Evolutionary conservation across 2,329 filamentous ascomycete species (phyloP), one percentile per base, ranked within the genome.

Genomic region (Rhynchosporium secalis): DNA sequence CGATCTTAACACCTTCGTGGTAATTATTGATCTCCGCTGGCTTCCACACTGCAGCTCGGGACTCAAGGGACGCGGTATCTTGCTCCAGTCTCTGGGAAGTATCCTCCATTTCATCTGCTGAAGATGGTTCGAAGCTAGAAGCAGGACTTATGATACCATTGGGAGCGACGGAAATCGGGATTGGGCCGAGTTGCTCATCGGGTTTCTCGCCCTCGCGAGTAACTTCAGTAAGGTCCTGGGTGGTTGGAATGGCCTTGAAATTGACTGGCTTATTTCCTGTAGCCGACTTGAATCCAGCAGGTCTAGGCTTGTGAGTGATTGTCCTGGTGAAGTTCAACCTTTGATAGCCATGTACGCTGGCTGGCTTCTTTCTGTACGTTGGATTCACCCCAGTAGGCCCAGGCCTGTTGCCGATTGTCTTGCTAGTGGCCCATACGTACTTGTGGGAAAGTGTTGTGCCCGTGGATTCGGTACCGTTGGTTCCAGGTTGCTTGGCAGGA

Each of bases 31-130:
- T 43, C 57, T 58, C 56, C 7, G 8, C 33, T 29, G 56, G 56
- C 31, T 58, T 58, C 56, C 56, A 58, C 41, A 49, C 38, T 6
- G 56, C 7, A 29, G 31, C 56, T 36, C 56, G 56, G 29, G 43
- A 46, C n/a, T 26, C 8, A 7, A 58, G 20, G 5, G 26, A 26
- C 8, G 4, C 10, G 29, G 45, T 13, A 5, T 40, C 28, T 7
- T 38, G 7, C 4, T 36, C 10, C 31, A 5, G 5, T 9, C 36
- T 49, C 7, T 6, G n/a, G 47, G 47, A 28, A 33, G 1, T 1
- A n/a, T 49, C 47, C 31, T 49, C 26, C 13, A 38, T 15, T 3
- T 20, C 20, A n/a, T 10, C 38, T 7, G 36, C 52, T 7, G 36
- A 12, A 10, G 40, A 55, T 28, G 54, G 26, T 31, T 33, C 8